Conservation (phyloP, 768 basidiomycete species). For the Filobasidium floriforme region DNA sequence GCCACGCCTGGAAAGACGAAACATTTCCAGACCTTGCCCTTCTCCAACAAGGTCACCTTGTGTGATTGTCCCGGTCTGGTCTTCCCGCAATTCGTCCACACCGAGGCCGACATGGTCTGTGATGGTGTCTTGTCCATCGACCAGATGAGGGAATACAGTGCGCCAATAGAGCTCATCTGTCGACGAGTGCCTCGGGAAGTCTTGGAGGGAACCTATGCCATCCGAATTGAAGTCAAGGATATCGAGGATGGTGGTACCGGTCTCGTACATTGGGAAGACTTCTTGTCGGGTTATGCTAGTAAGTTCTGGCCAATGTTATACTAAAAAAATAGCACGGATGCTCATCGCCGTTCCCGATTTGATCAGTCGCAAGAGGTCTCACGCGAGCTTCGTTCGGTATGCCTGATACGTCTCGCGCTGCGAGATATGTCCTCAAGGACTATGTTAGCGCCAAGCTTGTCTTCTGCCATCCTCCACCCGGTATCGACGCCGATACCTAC, state of each 20-base stretch:
- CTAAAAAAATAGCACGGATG: not conserved
- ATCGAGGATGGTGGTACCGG: constrained; percentile 81
- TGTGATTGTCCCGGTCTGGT: constrained; percentile 98
- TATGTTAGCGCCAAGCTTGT: constrained; percentile 91
- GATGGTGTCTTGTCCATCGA: constrained; percentile 97
- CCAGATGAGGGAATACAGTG: constrained; percentile 87
- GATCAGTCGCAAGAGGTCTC: constrained; percentile 80
- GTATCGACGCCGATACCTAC: constrained; percentile 58
- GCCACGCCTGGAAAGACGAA: constrained; percentile 98
- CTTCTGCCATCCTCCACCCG: constrained; percentile 77
- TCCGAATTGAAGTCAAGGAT: constrained; percentile 59
- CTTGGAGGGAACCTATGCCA: constrained; percentile 82
- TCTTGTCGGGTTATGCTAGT: constrained; percentile 89
- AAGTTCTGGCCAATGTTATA: constrained; percentile 44
- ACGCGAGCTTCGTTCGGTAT: constrained; percentile 90
- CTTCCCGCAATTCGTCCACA: constrained; percentile 96
- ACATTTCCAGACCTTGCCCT: constrained; percentile 95
- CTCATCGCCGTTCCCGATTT: not conserved
- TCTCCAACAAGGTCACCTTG: constrained; percentile 76
- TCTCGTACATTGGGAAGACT: constrained; percentile 56
- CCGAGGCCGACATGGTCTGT: constrained; percentile 89
- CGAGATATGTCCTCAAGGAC: constrained; percentile 88
- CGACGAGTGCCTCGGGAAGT: constrained; percentile 72
- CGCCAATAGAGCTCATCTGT: constrained; percentile 68
- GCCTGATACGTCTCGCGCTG: constrained; percentile 90